phyloP scores from a whole-genome alignment of 352 stramenopile species.

The Phytophthora sansomeana region DNA sequence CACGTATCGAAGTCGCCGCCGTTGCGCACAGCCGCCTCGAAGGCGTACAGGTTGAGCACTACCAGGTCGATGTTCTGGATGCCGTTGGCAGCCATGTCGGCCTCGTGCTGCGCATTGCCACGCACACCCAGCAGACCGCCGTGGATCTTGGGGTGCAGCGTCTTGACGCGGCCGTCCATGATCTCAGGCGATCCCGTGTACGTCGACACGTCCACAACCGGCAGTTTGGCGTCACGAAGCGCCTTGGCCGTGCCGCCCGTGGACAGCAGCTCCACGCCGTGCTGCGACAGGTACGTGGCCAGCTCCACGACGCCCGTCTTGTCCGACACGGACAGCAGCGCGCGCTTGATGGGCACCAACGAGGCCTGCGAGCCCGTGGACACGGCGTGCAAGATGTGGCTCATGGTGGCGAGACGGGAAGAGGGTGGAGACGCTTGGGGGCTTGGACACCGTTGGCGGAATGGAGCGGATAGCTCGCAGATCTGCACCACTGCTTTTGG shows the following conservation, averaged over 20 bases:
- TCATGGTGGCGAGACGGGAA: conserved; percentile 60
- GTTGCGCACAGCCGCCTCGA: conserved; percentile 96
- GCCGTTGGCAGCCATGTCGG: conserved; percentile 96
- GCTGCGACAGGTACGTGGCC: conserved; percentile 92
- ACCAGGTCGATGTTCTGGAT: conserved; percentile 99
- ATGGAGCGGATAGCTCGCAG: conserved; percentile 7
- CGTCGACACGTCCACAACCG: conserved; percentile 97
- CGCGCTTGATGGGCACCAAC: conserved; percentile 94
- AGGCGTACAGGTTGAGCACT: conserved; percentile 99
- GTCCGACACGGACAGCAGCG: conserved; percentile 99
- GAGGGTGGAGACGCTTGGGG: conserved; percentile 14
- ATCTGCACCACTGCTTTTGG: conserved; percentile 30
- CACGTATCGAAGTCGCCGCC: conserved; percentile 96
- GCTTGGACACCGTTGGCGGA: conserved; percentile 18
- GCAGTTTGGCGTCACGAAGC: conserved; percentile 94
- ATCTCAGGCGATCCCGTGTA: conserved; percentile 99
- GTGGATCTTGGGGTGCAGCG: conserved; percentile 99
- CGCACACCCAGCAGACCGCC: conserved; percentile 98
- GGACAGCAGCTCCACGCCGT: conserved; percentile 97
- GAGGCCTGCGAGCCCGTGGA: conserved; percentile 63
- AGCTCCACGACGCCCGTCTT: conserved; percentile 99
- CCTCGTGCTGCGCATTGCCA: conserved; percentile 96
- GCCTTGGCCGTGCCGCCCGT: conserved; percentile 98
- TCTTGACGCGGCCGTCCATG: conserved; percentile 99
- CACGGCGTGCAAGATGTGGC: conserved; percentile 86